Base-by-base conservation (phyloP, 2,329 filamentous ascomycete species). In the Apiospora aurea region DNA sequence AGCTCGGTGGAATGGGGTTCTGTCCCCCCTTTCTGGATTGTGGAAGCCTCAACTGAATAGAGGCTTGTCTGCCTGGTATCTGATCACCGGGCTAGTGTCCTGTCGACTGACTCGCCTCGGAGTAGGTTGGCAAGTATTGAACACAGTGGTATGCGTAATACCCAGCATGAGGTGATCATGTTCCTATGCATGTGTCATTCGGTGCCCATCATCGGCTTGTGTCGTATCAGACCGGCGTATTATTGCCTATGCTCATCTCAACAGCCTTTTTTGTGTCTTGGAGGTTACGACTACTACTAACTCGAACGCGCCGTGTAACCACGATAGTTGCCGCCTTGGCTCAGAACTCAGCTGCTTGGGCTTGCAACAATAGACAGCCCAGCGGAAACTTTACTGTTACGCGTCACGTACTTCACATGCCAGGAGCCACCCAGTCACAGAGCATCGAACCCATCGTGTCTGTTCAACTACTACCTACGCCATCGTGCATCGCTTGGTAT, bases 21-120 rank as follows among this genome's bases (percentile, higher is more conserved):
- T 24, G 34, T 64, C 41, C 34, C 57, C 34, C 29, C 21, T 11
- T 64, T 64, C 29, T 64, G 34, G 57, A 64, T 41, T 64, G 57
- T 64, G 57, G 57, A 64, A 64, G 57, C 57, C 57, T 64, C 57
- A 64, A 64, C 57, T 41, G 57, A 64, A 64, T 41, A 64, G 57
- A 64, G 29, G 57, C 57, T 64, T 7, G 34, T 18, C 57, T 64
- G 29, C 41, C 57, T 41, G 57, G 18, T 64, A 38, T 64, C 57
- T 64, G 57, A 64, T 64, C 29, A 64, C 57, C 10, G 1, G 21
- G 46, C 44, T 64, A 64, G 57, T 43, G 41, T n/a, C 34, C 57
- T 2, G 53, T 61, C 53, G 53, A 61, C 53, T 61, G 53, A 57
- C 53, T 61, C 53, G 29, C 16, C 29, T 34, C 26, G 29, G 34